These are phyloP conservation scores for Carex kokanica DNA, from an alignment of 176 grass and related monocot genomes.

Conservation along the genomic window DNA sequence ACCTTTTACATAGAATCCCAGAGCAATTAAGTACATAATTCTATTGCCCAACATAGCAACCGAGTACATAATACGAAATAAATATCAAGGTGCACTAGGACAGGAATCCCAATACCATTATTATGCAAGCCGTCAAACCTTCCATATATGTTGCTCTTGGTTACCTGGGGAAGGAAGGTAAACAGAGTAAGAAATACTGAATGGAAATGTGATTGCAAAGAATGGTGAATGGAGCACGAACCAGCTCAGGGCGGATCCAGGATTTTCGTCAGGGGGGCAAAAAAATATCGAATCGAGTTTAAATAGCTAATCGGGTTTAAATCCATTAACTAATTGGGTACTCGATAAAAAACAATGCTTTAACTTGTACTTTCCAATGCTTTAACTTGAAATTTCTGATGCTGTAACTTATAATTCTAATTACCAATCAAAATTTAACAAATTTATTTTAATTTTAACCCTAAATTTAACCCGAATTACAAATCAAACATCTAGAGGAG, in stretches of 20 bases:
- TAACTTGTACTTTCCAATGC: too few relatives aligned
- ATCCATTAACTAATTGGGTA: too few relatives aligned
- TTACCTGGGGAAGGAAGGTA: background rate
- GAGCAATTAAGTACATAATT: background rate
- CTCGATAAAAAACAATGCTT: too few relatives aligned
- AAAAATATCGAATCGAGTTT: too few relatives aligned
- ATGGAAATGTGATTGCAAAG: background rate
- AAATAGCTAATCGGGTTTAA: too few relatives aligned
- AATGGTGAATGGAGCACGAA: background rate
- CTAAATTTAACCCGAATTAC: too few relatives aligned
- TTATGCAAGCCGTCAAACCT: background rate
- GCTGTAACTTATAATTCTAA: too few relatives aligned
- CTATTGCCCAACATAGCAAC: background rate
- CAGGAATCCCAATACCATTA: slow-evolving; percentile 5
- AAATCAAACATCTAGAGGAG: too few relatives aligned
- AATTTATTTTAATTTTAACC: too few relatives aligned
- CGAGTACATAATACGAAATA: background rate
- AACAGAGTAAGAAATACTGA: background rate
- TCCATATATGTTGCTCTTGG: background rate
- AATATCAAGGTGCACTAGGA: background rate
- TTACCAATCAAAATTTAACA: too few relatives aligned
- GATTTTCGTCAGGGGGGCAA: too few relatives aligned
- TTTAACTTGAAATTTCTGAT: too few relatives aligned
- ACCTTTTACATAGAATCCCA: background rate
- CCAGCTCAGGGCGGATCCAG: background rate